Conservation (phyloP, 129 eudicot species). For the Flaveria trinervia region DNA sequence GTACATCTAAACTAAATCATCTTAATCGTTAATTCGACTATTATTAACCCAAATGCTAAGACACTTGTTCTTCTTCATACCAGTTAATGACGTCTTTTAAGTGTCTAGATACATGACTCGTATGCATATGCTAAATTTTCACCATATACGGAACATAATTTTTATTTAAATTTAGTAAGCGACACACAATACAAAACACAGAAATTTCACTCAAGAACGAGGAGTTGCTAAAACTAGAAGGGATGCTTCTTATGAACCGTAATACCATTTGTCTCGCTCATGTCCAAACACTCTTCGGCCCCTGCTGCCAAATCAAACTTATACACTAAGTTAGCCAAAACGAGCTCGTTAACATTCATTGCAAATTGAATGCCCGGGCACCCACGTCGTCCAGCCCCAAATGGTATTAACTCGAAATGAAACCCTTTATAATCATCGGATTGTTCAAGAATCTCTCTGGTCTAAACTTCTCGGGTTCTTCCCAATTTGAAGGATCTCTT, state of each 20-base stretch:
- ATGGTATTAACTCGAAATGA: neutral
- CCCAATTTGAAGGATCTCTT: constrained; percentile 9
- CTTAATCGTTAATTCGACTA: neutral
- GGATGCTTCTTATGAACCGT: neutral
- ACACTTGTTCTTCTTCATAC: neutral
- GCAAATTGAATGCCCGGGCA: neutral
- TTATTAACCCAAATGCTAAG: neutral
- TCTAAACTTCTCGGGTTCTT: neutral
- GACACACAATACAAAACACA: neutral
- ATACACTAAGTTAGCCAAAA: neutral
- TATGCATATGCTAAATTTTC: neutral
- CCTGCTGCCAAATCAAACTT: neutral
- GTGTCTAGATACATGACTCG: too few species aligned
- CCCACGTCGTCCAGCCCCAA: neutral
- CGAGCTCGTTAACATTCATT: neutral
- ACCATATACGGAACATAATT: too few species aligned
- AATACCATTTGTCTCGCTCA: neutral
- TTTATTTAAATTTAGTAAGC: too few species aligned
- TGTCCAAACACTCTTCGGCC: neutral
- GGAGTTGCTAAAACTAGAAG: neutral
- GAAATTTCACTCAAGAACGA: neutral
- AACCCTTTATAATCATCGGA: neutral
- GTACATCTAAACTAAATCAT: neutral
- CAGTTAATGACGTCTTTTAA: neutral
- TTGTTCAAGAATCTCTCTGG: neutral